phyloP scores from a whole-genome alignment of 176 grass and related monocot species.

The Neostapfia colusana region DNA sequence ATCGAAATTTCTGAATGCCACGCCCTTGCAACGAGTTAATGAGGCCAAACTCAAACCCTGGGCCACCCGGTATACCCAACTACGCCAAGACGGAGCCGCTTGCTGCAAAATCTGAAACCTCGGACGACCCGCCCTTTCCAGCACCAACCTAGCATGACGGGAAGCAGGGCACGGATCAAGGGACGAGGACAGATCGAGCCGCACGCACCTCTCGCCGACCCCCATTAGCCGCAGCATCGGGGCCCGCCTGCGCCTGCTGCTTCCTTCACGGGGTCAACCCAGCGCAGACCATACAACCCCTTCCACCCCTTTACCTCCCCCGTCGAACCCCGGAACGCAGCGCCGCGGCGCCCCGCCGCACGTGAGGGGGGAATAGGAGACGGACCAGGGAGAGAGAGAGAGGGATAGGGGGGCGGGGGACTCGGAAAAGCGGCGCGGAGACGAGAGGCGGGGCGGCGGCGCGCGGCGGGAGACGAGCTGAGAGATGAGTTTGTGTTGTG shows the following conservation, averaged over 20 bases:
- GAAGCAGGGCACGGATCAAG: neutral
- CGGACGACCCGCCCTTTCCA: neutral
- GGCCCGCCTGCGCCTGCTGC: neutral
- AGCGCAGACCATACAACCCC: conserved; percentile 12
- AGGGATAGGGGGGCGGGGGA: neutral
- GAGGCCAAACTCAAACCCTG: neutral
- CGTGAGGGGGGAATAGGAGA: neutral
- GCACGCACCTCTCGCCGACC: conserved; percentile 53
- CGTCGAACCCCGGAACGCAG: conserved; percentile 20
- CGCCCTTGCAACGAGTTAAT: neutral
- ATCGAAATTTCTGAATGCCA: neutral
- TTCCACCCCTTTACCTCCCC: neutral
- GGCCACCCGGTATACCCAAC: neutral
- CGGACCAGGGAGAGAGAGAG: neutral
- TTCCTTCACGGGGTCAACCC: conserved; percentile 8
- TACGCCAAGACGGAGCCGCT: neutral
- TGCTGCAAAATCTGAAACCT: neutral
- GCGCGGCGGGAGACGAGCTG: neutral
- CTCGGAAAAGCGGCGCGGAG: neutral
- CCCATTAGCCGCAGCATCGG: conserved; percentile 57
- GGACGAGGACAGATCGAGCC: neutral
- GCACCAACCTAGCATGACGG: neutral
- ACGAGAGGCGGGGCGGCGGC: neutral
- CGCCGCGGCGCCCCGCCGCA: neutral
- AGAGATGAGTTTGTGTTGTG: neutral